Evolutionary conservation across 2,329 filamentous ascomycete species (phyloP), one percentile per base, ranked within the genome.

Genomic region (Botrytis deweyae): DNA sequence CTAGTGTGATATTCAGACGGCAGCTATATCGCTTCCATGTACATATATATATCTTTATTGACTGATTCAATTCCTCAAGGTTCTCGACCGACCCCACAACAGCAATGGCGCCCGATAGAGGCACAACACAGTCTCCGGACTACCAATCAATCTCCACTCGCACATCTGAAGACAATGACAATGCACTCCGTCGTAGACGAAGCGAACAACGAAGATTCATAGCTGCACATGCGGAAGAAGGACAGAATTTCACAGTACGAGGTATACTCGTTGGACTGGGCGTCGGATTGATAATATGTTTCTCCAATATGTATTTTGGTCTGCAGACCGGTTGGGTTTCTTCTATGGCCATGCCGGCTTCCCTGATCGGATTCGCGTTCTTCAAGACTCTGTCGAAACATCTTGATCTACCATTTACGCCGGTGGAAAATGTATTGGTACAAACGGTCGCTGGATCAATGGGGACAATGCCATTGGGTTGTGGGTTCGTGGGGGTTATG

Each of bases 301-400:
- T 97, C 82, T 97, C 93, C 70, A 99, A 99, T 81, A 98, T 97
- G 86, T 99, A 98, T 83, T 99, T 99, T 82, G 96, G 96, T n/a
- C 86, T 99, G 46, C 96, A 98, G 84, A 97, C 81, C 22, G 91
- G 91, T 77, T 93, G 91, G 91, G 88, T 93, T 55, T 89, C 91
- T 79, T 93, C 93, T 78, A 98, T 99, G 96, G 93, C 94, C 25
- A 98, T 99, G 94, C 96, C 96, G 0, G 93, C 94, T 1, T 96
- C 94, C 36, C 85, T 99, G 74, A 93, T 99, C 80, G 95, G 96
- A 2, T 98, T 98, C 81, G 95, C 94, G 18, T 92, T 97, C 78
- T 99, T 99, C 86, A 94, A 93, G 80, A 87, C 91, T 9, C 83
- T 98, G 1, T 88, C 92, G 0, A 89, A 88, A 63, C 89, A 93